These are phyloP conservation scores for Penicillium hesseltinei DNA, from an alignment of 2,329 filamentous ascomycete species.

Conservation along the genomic window DNA sequence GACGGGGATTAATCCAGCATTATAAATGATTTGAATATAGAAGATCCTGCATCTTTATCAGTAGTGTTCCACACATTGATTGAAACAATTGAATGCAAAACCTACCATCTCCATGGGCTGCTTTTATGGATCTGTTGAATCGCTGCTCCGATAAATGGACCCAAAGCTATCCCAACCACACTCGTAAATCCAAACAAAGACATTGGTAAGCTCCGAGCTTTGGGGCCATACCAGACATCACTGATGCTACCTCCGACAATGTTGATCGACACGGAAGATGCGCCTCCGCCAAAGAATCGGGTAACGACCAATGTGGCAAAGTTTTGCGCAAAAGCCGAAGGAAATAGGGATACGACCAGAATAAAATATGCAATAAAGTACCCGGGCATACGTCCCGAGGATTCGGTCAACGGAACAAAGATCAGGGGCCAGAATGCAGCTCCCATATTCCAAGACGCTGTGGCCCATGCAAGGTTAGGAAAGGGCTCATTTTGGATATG, in stretches of 20 bases:
- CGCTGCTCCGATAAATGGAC: slow-evolving; percentile 45
- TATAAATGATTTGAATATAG: slow-evolving; percentile 46
- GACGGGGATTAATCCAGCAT: slow-evolving; percentile 41
- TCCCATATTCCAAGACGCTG: slow-evolving; percentile 39
- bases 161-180: slow-evolving; percentile 45
- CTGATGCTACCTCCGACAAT: slow-evolving; percentile 38
- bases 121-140: slow-evolving; percentile 37
- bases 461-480: slow-evolving; percentile 36
- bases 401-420: slow-evolving; percentile 41
- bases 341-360: slow-evolving; percentile 44
- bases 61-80: background rate
- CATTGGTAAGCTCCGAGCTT: slow-evolving; percentile 43
- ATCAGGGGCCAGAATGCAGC: slow-evolving; percentile 40
- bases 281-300: slow-evolving; percentile 46
- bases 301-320: slow-evolving; percentile 47
- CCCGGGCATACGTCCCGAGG: slow-evolving; percentile 45
- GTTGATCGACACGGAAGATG: slow-evolving; percentile 45
- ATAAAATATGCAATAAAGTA: slow-evolving; percentile 45
- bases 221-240: slow-evolving; percentile 39
- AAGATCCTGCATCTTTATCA: slow-evolving; percentile 39
- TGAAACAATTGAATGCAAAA: background rate
- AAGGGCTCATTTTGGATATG: slow-evolving; percentile 37
- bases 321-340: slow-evolving; percentile 45
- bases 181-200: slow-evolving; percentile 46
- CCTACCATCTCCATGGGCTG: slow-evolving; percentile 45